A percentile compares a stretch with the other conserved stretches of the same genome.
Evolutionary conservation across 345 rosid genomes (phyloP).

Genomic region (Mallotus nudiflorus): DNA sequence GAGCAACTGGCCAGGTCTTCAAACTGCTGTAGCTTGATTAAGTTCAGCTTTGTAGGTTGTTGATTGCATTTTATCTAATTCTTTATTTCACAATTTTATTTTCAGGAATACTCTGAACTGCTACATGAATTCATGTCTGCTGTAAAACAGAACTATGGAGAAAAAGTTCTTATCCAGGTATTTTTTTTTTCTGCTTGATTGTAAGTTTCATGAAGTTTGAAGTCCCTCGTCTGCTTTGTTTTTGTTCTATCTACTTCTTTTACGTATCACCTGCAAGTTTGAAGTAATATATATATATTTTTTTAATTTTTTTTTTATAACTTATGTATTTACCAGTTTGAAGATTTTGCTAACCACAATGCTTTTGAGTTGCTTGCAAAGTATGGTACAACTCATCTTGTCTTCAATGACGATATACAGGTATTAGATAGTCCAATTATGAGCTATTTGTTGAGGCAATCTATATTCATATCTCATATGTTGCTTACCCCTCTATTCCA

Average conservation of each 20-base stretch:
- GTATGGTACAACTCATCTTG: constrained; percentile 75
- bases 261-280: constrained; percentile 33
- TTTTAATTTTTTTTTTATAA: too few relatives aligned
- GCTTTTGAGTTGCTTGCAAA: constrained; percentile 82
- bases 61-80: background rate
- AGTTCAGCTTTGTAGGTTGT: constrained; percentile 8
- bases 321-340: too few relatives aligned
- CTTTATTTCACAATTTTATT: constrained; percentile 2
- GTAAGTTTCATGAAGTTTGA: background rate
- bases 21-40: background rate
- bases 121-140: constrained; percentile 84
- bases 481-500: constrained; percentile 27
- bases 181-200: background rate
- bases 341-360: constrained; percentile 96
- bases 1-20: constrained; percentile 80
- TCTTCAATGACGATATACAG: constrained; percentile 96
- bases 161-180: constrained; percentile 86
- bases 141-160: constrained; percentile 89
- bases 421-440: constrained; percentile 25
- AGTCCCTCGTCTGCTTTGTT: background rate
- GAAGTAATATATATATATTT: too few relatives aligned
- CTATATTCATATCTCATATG: constrained; percentile 2
- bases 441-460: background rate
- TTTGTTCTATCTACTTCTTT: background rate
- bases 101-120: constrained; percentile 73